Percentiles rank a stretch among this genome's conserved stretches.
phyloP scores from a whole-genome alignment of 2,329 filamentous ascomycete genomes.

The Lasiodiplodia gonubiensis region DNA sequence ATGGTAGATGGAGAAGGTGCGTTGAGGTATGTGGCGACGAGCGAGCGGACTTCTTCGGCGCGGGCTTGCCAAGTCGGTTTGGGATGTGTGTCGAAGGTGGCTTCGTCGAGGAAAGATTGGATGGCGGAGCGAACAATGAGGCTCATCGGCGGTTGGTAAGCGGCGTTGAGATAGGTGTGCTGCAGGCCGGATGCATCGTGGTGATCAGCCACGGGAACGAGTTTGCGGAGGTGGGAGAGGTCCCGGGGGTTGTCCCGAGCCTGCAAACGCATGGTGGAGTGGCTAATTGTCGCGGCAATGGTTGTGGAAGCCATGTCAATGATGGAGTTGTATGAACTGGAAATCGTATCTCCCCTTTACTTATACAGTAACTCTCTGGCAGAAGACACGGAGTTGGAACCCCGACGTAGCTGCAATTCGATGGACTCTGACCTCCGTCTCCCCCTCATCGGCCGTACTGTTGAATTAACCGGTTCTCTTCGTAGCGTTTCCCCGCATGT shows the following conservation, averaged over 20 bases:
- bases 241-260: too few species aligned
- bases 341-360: too few species aligned
- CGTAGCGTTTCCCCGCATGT: background rate
- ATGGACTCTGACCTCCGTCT: slow-evolving; percentile 2
- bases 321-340: background rate
- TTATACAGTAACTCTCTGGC: too few species aligned
- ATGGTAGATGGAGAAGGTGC: background rate
- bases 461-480: background rate
- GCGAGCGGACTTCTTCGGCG: background rate
- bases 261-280: background rate
- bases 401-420: background rate
- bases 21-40: background rate
- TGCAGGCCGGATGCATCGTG: background rate
- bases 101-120: background rate
- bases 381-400: background rate
- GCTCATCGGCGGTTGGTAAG: background rate
- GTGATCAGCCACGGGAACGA: background rate
- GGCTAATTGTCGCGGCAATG: background rate
- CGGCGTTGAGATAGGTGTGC: slow-evolving; percentile 1
- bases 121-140: slow-evolving; percentile 1
- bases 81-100: background rate
- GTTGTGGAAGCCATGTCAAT: background rate
- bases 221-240: background rate
- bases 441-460: background rate
- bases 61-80: background rate